Base-by-base conservation (phyloP, 352 stramenopile species). In the Pythium brachiatum region DNA sequence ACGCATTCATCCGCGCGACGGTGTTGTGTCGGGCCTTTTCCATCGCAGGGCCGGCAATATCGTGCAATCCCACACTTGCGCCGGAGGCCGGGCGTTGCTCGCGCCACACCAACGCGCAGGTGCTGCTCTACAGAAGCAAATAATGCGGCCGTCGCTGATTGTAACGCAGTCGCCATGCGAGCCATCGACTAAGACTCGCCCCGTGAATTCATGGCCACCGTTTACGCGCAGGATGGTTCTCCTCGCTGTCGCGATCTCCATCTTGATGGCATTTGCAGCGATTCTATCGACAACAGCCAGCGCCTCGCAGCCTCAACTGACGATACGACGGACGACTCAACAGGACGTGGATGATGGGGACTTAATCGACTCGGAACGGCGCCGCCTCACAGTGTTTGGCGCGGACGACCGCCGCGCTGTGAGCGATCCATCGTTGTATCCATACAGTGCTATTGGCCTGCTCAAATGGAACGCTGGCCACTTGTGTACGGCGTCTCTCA, bases 391-490 rank as follows among this genome's bases (percentile, higher is more conserved):
- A 26, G 56, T 90, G 26, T 86, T 88, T 52, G 74, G 69, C 20
- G 55, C 61, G 5, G 78, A 89, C 53, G 75, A 72, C 18, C 72
- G 76, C 18, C 56, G 62, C 1, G 60, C 60, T 11, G 73, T 89
- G 31, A 68, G 62, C 3, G 66, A 83, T 43, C 29, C 72, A 15
- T 74, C 46, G 0, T 21, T 57, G 5, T 83, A 72, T n/a, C 81
- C 79, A 1, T 90, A 90, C 62, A 79, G 57, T 50, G 70, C 79
- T 0, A 63, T 90, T 11, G 81, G 81, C 0, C 61, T 88, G 46
- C 47, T 90, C 21, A 71, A 66, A 20, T 88, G 78, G 78, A 79
- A 68, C 64, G 64, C 75, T 18, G 57, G 77, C 38, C 43, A 62
- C 15, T 71, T 64, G 21, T 90, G 81, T 53, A 88, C 81, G 4